Base-by-base conservation (phyloP, 208 protist genomes). In the Leptomonas pyrrhocoris region DNA sequence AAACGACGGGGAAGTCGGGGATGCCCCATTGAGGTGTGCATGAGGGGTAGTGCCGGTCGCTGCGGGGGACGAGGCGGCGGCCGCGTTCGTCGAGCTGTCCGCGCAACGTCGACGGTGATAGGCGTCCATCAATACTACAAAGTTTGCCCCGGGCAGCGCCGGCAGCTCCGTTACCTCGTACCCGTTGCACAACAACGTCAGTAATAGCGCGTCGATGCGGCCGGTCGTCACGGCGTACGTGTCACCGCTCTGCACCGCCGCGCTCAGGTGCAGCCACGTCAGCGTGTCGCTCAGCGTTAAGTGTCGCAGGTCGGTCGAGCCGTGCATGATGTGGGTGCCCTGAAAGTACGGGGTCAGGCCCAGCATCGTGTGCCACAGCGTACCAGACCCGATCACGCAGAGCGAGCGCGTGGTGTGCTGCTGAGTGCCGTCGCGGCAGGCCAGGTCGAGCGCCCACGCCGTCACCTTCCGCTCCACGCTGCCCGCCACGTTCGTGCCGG, bases 371-470 rank as follows among this genome's bases (percentile, higher is more conserved):
- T 94, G 50, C 61, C 83, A 89, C 46, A 95, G 70, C 68, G 94
- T 85, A 4, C 58, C 74, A 2, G 80, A 63, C 0, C 92, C 92
- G 42, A 97, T 68, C 27, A 97, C 42, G 60, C 84, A 91, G 28
- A 97, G 66, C 19, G 86, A 89, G n/a, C 90, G 77, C 1, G 51
- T 59, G 21, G 73, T 69, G 65, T 84, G 85, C 19, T 77, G 73
- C 62, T 85, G 76, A 40, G 82, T 85, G 13, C 66, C 74, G n/a
- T 85, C 81, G 15, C 85, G 76, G 67, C 75, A 84, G 13, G 92
- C 87, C n/a, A 97, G 58, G 68, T 97, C 92, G 15, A 95, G 70
- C 25, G 88, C 88, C 90, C 92, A 97, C 21, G 89, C 80, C 30
- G 85, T 69, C 59, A 95, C 85, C 72, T 97, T 97, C 58, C 88